A percentile compares a stretch with the other conserved stretches of the same genome.
These are phyloP conservation scores for Moniliophthora roreri DNA, from an alignment of 1,284 basidiomycete genomes.

Conservation along the genomic window DNA sequence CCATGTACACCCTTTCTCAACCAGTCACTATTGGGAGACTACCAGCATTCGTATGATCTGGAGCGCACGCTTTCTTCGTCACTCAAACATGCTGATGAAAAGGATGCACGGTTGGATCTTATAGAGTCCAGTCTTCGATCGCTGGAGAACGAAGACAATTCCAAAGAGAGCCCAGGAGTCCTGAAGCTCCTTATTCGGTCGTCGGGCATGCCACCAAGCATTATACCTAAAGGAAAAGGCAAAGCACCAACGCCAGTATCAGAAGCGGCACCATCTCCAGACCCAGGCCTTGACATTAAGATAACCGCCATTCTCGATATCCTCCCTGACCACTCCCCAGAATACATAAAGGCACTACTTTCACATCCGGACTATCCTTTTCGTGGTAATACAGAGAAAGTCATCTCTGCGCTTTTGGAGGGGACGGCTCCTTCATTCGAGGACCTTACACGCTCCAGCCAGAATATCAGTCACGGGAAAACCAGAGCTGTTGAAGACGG, in stretches of 20 bases:
- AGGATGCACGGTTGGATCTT: constrained; percentile 56
- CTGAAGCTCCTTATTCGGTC: constrained; percentile 62
- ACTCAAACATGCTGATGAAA: constrained; percentile 42
- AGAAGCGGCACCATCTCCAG: constrained; percentile 19
- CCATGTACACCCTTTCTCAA: constrained; percentile 60
- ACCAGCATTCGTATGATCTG: constrained; percentile 65
- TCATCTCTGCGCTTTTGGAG: constrained; percentile 70
- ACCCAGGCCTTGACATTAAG: constrained; percentile 51
- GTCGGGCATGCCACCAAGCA: constrained; percentile 50
- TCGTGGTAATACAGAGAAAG: constrained; percentile 51
- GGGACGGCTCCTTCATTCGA: constrained; percentile 57
- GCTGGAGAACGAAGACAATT: constrained; percentile 26
- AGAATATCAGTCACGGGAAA: not conserved
- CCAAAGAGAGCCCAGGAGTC: constrained; percentile 7
- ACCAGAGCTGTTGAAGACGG: constrained; percentile 16
- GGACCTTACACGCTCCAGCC: constrained; percentile 25
- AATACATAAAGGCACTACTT: constrained; percentile 60
- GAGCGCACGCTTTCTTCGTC: constrained; percentile 45
- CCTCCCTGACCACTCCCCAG: constrained; percentile 55
- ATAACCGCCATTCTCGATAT: constrained; percentile 70
- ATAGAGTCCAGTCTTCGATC: constrained; percentile 51
- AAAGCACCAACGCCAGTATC: not conserved
- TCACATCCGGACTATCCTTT: constrained; percentile 46
- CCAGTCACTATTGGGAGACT: constrained; percentile 64
- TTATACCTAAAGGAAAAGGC: constrained; percentile 16